Conservation (phyloP, 139 green algal genomes). For the Chlorella vulgaris region DNA sequence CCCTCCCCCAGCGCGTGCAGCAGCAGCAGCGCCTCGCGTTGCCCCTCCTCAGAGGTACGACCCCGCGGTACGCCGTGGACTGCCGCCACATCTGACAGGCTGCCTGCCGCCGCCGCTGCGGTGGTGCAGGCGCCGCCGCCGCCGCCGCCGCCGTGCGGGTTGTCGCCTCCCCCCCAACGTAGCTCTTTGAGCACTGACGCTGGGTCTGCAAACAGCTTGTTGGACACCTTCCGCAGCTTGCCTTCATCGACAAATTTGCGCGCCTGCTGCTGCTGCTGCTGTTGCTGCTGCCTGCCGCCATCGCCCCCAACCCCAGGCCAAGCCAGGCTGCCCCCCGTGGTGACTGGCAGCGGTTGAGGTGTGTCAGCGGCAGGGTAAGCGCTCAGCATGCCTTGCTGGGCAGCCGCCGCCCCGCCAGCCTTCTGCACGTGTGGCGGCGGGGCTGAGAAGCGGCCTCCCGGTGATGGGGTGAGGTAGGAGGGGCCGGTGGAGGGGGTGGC, state of each 20-base stretch:
- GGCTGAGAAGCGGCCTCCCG: not conserved
- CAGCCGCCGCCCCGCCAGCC: not conserved
- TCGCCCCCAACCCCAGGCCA: no score
- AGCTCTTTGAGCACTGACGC: constrained; percentile 37
- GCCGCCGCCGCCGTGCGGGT: constrained; percentile 27
- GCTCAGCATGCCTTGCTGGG: no score
- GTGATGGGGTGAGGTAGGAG: constrained; percentile 46
- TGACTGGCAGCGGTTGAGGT: not conserved
- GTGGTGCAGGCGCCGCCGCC: constrained; percentile 33
- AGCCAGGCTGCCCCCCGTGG: not conserved
- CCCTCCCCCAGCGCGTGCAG: constrained; percentile 66
- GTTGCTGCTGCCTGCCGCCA: no score
- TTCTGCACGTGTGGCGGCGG: constrained; percentile 19
- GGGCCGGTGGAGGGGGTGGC: constrained; percentile 12
- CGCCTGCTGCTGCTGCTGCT: not conserved
- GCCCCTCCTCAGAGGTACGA: constrained; percentile 24
- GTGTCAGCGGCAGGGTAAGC: constrained; percentile 17
- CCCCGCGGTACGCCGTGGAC: constrained; percentile 5
- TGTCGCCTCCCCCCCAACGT: constrained; percentile 20
- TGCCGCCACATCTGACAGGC: not conserved
- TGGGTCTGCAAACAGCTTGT: constrained; percentile 46
- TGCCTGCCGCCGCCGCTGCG: constrained; percentile 7
- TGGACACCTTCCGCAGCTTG: constrained; percentile 55
- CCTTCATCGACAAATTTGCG: constrained; percentile 62
- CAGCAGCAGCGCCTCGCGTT: constrained; percentile 56